phyloP scores from a whole-genome alignment of 169 alveolate genomes.

The Plasmodium yoelii region DNA sequence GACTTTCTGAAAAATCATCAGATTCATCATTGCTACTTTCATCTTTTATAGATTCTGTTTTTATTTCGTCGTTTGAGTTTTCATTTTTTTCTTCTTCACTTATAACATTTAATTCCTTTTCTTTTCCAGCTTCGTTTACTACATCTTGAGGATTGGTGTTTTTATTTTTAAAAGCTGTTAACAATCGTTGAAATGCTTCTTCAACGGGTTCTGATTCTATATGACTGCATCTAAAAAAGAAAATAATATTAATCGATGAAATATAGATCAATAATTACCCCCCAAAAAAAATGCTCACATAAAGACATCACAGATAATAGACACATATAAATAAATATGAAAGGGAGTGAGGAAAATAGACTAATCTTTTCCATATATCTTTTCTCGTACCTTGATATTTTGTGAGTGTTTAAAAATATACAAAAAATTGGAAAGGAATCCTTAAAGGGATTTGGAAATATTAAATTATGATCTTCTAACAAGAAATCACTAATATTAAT shows the following conservation, averaged over 20 bases:
- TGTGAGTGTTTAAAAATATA: slow-evolving; percentile 13
- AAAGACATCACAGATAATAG: neutral
- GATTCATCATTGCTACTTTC: neutral
- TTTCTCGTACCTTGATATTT: too few relatives aligned
- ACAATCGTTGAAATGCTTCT: neutral
- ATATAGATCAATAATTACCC: neutral
- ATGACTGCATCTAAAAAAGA: neutral
- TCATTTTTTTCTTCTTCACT: neutral
- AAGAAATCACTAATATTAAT: slow-evolving; percentile 3
- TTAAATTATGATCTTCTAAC: slow-evolving; percentile 27
- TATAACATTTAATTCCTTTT: neutral
- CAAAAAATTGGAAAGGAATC: slow-evolving; percentile 41
- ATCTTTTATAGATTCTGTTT: neutral
- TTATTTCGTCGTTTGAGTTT: neutral
- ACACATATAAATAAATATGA: too few relatives aligned
- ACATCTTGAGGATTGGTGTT: neutral
- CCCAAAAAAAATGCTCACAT: neutral
- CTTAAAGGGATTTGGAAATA: slow-evolving; percentile 46
- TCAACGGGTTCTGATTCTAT: neutral
- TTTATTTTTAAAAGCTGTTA: neutral
- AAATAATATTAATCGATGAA: neutral
- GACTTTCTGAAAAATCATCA: neutral
- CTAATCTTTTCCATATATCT: too few relatives aligned
- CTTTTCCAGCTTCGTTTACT: slow-evolving; percentile 1
- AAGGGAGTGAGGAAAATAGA: too few relatives aligned